phyloP scores from a whole-genome alignment of 164 flowering plant species.

The Umbilicus rupestris region DNA sequence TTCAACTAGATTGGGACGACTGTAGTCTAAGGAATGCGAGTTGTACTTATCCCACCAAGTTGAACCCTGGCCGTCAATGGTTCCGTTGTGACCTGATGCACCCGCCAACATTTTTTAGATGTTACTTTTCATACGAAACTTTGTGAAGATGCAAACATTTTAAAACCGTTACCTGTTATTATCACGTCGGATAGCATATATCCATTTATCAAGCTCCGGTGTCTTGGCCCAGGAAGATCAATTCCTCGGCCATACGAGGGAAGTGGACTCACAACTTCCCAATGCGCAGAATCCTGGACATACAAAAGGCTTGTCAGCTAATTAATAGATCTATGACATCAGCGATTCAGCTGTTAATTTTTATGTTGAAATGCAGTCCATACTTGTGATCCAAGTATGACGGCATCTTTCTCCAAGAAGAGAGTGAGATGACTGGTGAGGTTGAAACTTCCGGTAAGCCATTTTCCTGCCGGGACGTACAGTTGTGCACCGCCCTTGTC shows the following conservation, averaged over 20 bases:
- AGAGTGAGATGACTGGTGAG: slow-evolving; percentile 95
- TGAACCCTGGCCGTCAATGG: slow-evolving; percentile 88
- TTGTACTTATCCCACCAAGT: slow-evolving; percentile 80
- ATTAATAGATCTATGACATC: background rate
- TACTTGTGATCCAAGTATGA: slow-evolving; percentile 84
- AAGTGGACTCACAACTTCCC: slow-evolving; percentile 60
- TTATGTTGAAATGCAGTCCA: background rate
- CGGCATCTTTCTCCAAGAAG: slow-evolving; percentile 75
- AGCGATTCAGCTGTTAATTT: background rate
- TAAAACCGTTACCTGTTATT: slow-evolving; percentile 49
- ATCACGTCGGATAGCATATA: slow-evolving; percentile 59
- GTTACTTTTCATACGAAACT: background rate
- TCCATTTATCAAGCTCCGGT: slow-evolving; percentile 65
- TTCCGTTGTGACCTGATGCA: slow-evolving; percentile 81
- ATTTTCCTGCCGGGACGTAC: slow-evolving; percentile 78
- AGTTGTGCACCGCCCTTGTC: slow-evolving; percentile 97
- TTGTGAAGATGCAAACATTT: background rate
- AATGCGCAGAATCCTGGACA: slow-evolving; percentile 48
- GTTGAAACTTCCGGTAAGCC: slow-evolving; percentile 90
- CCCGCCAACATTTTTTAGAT: background rate
- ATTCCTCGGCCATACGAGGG: slow-evolving; percentile 89
- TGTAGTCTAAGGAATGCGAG: slow-evolving; percentile 55
- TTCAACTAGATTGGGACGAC: slow-evolving; percentile 90
- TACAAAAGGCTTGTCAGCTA: background rate
- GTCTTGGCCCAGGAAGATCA: slow-evolving; percentile 68